Conservation (phyloP, 345 rosid species). For the Linum usitatissimum region DNA sequence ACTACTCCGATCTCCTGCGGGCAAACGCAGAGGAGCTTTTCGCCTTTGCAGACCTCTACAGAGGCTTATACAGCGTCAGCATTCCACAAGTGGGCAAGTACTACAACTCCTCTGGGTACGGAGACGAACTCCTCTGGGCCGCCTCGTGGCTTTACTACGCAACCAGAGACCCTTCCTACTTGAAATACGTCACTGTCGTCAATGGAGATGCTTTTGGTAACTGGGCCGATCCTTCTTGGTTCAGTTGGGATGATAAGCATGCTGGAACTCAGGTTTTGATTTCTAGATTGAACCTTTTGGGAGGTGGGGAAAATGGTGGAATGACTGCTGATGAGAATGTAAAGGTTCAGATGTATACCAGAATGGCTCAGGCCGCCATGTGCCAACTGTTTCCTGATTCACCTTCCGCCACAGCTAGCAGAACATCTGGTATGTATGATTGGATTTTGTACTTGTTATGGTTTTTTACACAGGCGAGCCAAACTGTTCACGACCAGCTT, state of each 20-base stretch:
- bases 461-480: too few relatives aligned
- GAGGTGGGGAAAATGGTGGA: conserved; percentile 8
- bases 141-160: conserved; percentile 24
- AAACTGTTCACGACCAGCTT: too few relatives aligned
- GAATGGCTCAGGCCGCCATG: conserved; percentile 17
- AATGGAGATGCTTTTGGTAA: conserved; percentile 12
- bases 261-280: conserved; percentile 18
- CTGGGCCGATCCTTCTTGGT: conserved; percentile 21
- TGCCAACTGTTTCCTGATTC: conserved; percentile 22
- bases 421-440: conserved; percentile 12
- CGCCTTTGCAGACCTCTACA: conserved; percentile 17
- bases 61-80: conserved; percentile 20
- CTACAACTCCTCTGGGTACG: conserved; percentile 20
- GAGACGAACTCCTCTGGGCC: conserved; percentile 22
- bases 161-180: conserved; percentile 10
- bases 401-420: conserved; percentile 18
- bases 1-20: conserved; percentile 14
- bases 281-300: conserved; percentile 14
- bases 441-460: too few relatives aligned
- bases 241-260: conserved; percentile 28
- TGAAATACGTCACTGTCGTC: conserved; percentile 13
- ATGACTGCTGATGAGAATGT: conserved; percentile 10
- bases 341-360: conserved; percentile 17
- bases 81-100: conserved; percentile 13
- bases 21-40: conserved; percentile 17